phyloP scores from a whole-genome alignment of 768 basidiomycete species.

The Russula sp. region DNA sequence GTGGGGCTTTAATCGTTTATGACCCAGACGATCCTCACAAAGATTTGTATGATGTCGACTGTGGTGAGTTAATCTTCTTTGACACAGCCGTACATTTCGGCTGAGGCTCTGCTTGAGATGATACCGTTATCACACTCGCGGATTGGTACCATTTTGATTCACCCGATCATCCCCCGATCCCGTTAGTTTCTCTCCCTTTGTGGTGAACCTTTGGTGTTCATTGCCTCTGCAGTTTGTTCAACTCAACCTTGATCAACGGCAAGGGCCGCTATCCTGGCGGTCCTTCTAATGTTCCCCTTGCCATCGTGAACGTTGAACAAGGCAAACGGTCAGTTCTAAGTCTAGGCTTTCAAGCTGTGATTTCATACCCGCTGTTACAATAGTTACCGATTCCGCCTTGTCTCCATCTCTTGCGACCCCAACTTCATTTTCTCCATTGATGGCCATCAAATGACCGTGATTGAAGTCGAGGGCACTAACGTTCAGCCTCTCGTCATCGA shows the following conservation, averaged over 20 bases:
- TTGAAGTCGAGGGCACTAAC: slow-evolving; percentile 36
- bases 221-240: slow-evolving; percentile 20
- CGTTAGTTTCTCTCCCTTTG: not conserved
- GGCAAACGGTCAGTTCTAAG: slow-evolving; percentile 9
- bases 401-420: slow-evolving; percentile 27
- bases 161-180: not conserved
- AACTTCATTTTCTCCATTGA: slow-evolving; percentile 35
- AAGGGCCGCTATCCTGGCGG: slow-evolving; percentile 34
- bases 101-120: slow-evolving; percentile 26
- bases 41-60: slow-evolving; percentile 28
- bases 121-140: slow-evolving; percentile 41
- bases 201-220: not conserved
- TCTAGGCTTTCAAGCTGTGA: not conserved
- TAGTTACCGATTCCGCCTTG: slow-evolving; percentile 22
- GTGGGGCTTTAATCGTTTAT: slow-evolving; percentile 31
- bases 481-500: slow-evolving; percentile 32
- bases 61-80: slow-evolving; percentile 21
- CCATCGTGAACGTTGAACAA: slow-evolving; percentile 12
- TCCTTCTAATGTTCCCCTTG: not conserved
- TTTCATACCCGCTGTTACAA: not conserved
- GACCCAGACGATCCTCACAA: slow-evolving; percentile 28
- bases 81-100: not conserved
- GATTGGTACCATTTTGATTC: slow-evolving; percentile 32
- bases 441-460: slow-evolving; percentile 34
- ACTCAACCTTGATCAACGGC: slow-evolving; percentile 41